Evolutionary conservation across 2,329 filamentous ascomycete genomes (phyloP).

Genomic region (Fusarium tupiense): DNA sequence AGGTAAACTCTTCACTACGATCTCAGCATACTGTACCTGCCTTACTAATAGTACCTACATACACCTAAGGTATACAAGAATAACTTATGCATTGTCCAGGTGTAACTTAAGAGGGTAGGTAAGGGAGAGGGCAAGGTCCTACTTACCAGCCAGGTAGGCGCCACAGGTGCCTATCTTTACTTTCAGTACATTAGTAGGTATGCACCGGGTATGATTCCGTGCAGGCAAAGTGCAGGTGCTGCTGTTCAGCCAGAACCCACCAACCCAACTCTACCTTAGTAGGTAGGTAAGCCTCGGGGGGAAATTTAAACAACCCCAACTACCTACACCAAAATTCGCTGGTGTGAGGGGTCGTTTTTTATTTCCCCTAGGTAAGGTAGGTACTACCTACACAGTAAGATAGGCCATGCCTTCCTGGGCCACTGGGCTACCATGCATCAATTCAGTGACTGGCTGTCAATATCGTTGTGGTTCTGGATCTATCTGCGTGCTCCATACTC

Average conservation of each 20-base stretch:
- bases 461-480: neutral
- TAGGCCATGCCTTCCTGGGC: neutral
- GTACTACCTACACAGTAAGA: no score
- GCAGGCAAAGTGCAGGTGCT: constrained; percentile 3
- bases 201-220: constrained; percentile 24
- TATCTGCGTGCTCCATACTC: neutral
- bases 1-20: neutral
- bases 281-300: no score
- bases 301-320: no score
- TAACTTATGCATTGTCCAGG: neutral
- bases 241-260: neutral
- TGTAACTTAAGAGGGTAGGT: neutral
- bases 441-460: neutral
- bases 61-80: neutral
- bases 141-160: neutral
- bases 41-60: neutral
- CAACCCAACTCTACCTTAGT: neutral
- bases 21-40: neutral
- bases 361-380: no score
- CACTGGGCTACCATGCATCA: neutral
- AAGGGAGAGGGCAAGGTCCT: neutral
- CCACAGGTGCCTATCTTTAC: neutral
- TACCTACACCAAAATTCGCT: no score
- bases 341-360: no score
- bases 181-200: neutral